Evolutionary conservation across 805 yeast genomes (phyloP).

Genomic region (Blastobotrys chiropterorum): DNA sequence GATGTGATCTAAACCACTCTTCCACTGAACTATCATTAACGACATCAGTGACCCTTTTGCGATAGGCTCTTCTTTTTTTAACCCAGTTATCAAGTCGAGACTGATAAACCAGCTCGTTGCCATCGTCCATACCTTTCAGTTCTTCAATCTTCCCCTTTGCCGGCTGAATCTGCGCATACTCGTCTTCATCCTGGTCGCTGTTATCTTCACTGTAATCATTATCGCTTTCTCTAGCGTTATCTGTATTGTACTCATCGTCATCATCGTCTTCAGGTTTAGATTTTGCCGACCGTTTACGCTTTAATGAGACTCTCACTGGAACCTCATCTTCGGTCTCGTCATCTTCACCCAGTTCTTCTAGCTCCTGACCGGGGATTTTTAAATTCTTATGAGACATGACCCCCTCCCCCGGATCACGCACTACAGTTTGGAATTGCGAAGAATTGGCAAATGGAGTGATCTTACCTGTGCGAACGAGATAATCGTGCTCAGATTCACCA

Average conservation of each 20-base stretch:
- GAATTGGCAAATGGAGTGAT: slow-evolving; percentile 86
- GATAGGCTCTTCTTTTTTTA: slow-evolving; percentile 40
- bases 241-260: slow-evolving; percentile 16
- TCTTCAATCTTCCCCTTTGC: neutral
- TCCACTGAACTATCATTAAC: slow-evolving; percentile 19
- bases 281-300: slow-evolving; percentile 20
- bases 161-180: neutral
- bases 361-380: slow-evolving; percentile 44
- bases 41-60: slow-evolving; percentile 28
- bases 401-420: slow-evolving; percentile 5
- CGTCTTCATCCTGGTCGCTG: slow-evolving; percentile 3
- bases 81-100: slow-evolving; percentile 58
- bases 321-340: slow-evolving; percentile 12
- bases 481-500: slow-evolving; percentile 78
- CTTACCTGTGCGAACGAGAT: slow-evolving; percentile 79
- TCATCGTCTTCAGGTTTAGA: slow-evolving; percentile 22
- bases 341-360: slow-evolving; percentile 17
- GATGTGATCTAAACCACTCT: slow-evolving; percentile 77
- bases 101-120: slow-evolving; percentile 63
- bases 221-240: slow-evolving; percentile 27
- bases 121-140: slow-evolving; percentile 59
- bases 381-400: slow-evolving; percentile 42
- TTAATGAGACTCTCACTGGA: neutral
- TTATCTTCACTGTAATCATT: slow-evolving; percentile 16
- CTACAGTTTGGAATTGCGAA: slow-evolving; percentile 9